phyloP scores from a whole-genome alignment of 2,329 filamentous ascomycete species.

The Lasiodiplodia citricola region DNA sequence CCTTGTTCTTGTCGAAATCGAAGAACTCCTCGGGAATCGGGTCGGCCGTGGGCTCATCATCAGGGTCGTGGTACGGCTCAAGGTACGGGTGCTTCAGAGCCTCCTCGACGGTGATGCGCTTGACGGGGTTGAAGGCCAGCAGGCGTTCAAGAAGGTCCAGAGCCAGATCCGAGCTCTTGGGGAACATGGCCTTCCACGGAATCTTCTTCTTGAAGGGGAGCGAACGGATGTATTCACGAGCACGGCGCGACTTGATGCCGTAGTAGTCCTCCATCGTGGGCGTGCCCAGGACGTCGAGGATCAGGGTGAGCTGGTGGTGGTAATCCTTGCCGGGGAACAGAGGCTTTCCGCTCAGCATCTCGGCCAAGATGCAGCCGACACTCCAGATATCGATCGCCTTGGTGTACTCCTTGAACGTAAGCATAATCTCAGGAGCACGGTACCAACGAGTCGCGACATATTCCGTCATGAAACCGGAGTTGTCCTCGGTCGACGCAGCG shows the following conservation, averaged over 20 bases:
- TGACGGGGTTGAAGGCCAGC: slow-evolving; percentile 96
- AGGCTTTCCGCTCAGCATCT: slow-evolving; percentile 98
- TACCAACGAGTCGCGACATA: slow-evolving; percentile 99
- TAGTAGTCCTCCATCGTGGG: slow-evolving; percentile 99
- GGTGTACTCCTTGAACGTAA: slow-evolving; percentile 99
- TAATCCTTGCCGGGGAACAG: slow-evolving; percentile 99
- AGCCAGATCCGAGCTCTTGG: slow-evolving; percentile 97
- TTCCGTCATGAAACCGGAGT: slow-evolving; percentile 99
- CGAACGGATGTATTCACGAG: slow-evolving; percentile 96
- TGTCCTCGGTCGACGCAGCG: slow-evolving; percentile 96
- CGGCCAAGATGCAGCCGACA: slow-evolving; percentile 94
- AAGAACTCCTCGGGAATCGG: slow-evolving; percentile 99
- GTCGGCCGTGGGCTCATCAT: slow-evolving; percentile 95
- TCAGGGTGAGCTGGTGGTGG: slow-evolving; percentile 96
- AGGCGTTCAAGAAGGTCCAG: slow-evolving; percentile 94
- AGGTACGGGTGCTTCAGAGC: slow-evolving; percentile 97
- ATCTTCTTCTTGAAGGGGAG: slow-evolving; percentile 99
- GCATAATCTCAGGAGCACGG: slow-evolving; percentile 98
- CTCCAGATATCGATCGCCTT: slow-evolving; percentile 99
- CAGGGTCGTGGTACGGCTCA: slow-evolving; percentile 97
- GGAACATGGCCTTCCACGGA: slow-evolving; percentile 94
- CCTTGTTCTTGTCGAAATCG: slow-evolving; percentile 99
- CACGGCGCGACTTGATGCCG: slow-evolving; percentile 97
- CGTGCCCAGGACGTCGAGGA: slow-evolving; percentile 94
- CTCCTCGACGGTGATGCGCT: slow-evolving; percentile 97